Base-by-base conservation (phyloP, 208 protist genomes). In the Acanthamoeba lenticulata region DNA sequence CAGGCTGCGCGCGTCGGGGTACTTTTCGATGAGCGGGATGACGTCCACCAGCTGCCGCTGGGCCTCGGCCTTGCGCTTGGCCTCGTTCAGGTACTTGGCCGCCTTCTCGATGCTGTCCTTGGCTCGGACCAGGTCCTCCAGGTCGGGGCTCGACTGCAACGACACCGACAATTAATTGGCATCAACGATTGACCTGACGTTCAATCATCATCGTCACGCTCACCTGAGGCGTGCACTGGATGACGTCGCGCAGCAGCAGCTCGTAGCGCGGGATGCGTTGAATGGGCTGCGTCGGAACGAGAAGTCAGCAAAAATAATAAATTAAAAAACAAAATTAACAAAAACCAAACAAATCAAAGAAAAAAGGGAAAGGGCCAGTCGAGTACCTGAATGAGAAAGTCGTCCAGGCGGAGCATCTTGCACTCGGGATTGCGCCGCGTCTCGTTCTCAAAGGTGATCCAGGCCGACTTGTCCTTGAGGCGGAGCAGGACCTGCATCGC, bases 51-150 rank as follows among this genome's bases (percentile, higher is more conserved):
- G 34, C 69, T 81, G 69, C 2, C 69, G 69, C 69, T 81, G 69
- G 15, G 69, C 69, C 38, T 81, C 69, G 69, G 69, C 69, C 34
- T 45, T 40, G 34, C 69, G 69, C 38, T 81, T 81, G 38, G 69
- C 69, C 40, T 81, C 69, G 40, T 81, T 81, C n/a, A 81, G 69
- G 69, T 27, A 81, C 69, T 81, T 40, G 27, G 69, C 69, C 1
- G 69, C 69, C 69, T 81, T 21, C 69, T 81, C 69, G 38, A 81
- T 81, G 69, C 69, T 81, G 38, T 81, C 69, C 38, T 45, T 45
- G 32, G 69, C 69, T 21, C 17, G 69, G 19, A 47, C 21, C n/a
- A 81, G 40, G 69, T 81, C 69, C 13, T 45, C 69, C 13, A 15
- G 34, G 9, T 81, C 69, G n/a, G 34, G 38, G 38, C 69, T 81